These are phyloP conservation scores for Chytriomyces sp. DNA, from an alignment of 192 early-diverging fungal species.

Conservation along the genomic window DNA sequence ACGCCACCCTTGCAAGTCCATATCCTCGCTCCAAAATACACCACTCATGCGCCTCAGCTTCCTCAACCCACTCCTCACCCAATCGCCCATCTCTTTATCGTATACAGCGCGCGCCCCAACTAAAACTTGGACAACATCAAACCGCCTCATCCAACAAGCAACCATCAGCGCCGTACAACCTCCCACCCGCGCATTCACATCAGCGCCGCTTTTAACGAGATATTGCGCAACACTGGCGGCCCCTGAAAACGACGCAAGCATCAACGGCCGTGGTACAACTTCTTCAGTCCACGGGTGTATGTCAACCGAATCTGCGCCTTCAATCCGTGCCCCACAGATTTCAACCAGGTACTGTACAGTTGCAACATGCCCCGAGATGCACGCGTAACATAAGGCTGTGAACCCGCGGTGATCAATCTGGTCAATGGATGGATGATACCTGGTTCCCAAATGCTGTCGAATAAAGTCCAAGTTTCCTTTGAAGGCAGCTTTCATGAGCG, in stretches of 20 bases:
- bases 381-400: conserved; percentile 55
- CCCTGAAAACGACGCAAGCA: conserved; percentile 49
- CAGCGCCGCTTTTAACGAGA: conserved; percentile 48
- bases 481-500: conserved; percentile 60
- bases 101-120: conserved; percentile 37
- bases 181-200: conserved; percentile 47
- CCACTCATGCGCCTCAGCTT: conserved; percentile 41
- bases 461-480: conserved; percentile 41
- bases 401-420: conserved; percentile 36
- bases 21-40: conserved; percentile 14
- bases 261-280: conserved; percentile 47
- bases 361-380: conserved; percentile 37
- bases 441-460: not conserved
- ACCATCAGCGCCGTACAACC: conserved; percentile 53
- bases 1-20: conserved; percentile 8
- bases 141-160: conserved; percentile 50
- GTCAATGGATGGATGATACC: conserved; percentile 26
- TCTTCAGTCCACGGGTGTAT: conserved; percentile 16
- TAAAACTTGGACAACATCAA: conserved; percentile 43
- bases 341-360: conserved; percentile 44
- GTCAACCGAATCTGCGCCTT: conserved; percentile 12
- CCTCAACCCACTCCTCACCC: conserved; percentile 51
- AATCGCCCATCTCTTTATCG: conserved; percentile 43
- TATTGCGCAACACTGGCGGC: conserved; percentile 39
- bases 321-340: conserved; percentile 16